These are phyloP conservation scores for Yamadazyma pseudoaaseri DNA, from an alignment of 1,139 yeast genomes.

Conservation along the genomic window DNA sequence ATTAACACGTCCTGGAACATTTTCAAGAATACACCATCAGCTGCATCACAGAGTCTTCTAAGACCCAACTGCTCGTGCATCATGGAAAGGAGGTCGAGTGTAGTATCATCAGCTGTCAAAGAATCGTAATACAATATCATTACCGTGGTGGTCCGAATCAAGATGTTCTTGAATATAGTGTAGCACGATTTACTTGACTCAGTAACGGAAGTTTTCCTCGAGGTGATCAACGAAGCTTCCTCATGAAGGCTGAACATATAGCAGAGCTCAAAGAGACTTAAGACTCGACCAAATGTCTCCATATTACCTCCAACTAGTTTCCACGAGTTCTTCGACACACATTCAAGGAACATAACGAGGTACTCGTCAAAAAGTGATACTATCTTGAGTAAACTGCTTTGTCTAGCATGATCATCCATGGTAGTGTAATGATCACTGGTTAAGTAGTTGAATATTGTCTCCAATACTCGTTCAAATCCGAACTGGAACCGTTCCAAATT, in stretches of 20 bases:
- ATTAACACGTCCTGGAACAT: constrained; percentile 58
- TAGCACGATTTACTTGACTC: constrained; percentile 29
- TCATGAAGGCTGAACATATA: constrained; percentile 49
- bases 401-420: constrained; percentile 14
- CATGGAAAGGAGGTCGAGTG: constrained; percentile 45
- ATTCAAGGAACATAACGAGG: constrained; percentile 21
- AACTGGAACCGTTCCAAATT: constrained; percentile 41
- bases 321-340: constrained; percentile 23
- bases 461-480: constrained; percentile 55
- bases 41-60: constrained; percentile 65
- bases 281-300: constrained; percentile 16
- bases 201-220: constrained; percentile 29
- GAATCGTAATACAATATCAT: constrained; percentile 32
- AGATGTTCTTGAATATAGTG: constrained; percentile 51
- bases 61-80: constrained; percentile 76
- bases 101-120: constrained; percentile 5
- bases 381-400: constrained; percentile 24
- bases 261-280: constrained; percentile 36
- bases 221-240: constrained; percentile 45
- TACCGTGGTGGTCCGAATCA: constrained; percentile 42
- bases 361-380: constrained; percentile 34
- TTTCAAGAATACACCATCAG: constrained; percentile 60
- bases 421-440: constrained; percentile 12
- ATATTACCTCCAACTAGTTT: constrained; percentile 10
- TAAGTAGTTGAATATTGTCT: constrained; percentile 25